Evolutionary conservation across 202 grass and related monocot species (phyloP), one percentile per base, ranked within the genome.

Genomic region (Musa balbisiana): DNA sequence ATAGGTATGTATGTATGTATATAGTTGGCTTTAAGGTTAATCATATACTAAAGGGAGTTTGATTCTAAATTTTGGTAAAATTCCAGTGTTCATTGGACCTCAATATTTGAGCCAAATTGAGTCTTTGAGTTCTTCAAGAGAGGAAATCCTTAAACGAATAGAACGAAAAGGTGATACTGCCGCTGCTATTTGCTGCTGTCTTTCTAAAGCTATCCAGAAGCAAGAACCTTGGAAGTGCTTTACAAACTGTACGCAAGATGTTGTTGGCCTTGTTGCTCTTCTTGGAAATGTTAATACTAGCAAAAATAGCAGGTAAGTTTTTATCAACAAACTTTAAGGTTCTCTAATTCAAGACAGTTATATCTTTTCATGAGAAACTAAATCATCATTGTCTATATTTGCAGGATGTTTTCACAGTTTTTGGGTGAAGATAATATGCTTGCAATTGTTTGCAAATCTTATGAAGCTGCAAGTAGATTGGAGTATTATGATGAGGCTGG

Each of bases 361-460:
- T 43, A 43, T 75, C 14, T 75, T 2, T 65, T 78, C 24, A 55
- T 70, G 15, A 13, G 51, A 60, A 13, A 73, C 13, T 83, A 14
- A 73, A 74, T 72, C 50, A 51, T 29, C 17, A 52, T 52, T 73
- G 26, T n/a, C 59, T 84, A 54, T 49, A 23, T 72, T 29, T 76
- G 14, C 72, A 89, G 87, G 83, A 80, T 89, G 72, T 80, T 89
- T 83, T 62, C 80, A 33, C 65, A 43, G 17, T 89, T 83, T 77
- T 72, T 89, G 20, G 87, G 80, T 63, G 81, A 83, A 78, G 59
- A 86, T 52, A 62, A 58, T 76, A 89, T 89, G 87, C 83, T 86
- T 50, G 81, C 87, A 78, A 79, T 89, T 62, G 80, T 89, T 51
- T 89, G 76, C 76, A 86, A 71, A 68, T 82, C 83, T 66, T 43